Evolutionary conservation across 1,284 basidiomycete species (phyloP).

Genomic region (Cystobasidium slooffiae): DNA sequence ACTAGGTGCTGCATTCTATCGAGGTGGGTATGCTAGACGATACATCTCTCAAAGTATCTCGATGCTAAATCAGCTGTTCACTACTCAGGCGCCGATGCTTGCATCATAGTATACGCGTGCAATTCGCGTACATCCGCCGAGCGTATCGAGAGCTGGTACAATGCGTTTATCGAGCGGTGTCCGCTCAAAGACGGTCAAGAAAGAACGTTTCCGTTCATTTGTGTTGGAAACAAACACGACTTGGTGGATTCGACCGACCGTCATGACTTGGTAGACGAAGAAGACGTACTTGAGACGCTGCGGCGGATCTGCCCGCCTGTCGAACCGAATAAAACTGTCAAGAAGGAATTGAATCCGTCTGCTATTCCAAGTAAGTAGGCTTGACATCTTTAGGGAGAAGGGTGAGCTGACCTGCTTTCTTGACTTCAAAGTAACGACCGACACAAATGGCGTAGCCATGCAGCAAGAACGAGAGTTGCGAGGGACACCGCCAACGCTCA

Average conservation of each 20-base stretch:
- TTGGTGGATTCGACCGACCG: constrained; percentile 55
- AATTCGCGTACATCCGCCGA: constrained; percentile 66
- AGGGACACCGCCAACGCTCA: neutral
- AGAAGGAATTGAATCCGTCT: constrained; percentile 3
- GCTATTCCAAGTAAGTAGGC: constrained; percentile 18
- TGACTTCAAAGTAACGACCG: neutral
- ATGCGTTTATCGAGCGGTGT: constrained; percentile 68
- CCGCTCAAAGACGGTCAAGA: constrained; percentile 67
- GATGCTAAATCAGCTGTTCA: neutral
- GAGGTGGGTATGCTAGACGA: constrained; percentile 52
- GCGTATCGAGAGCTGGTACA: constrained; percentile 73
- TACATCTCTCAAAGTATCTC: neutral
- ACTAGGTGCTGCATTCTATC: constrained; percentile 75
- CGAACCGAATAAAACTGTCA: constrained; percentile 1
- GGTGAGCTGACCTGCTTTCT: neutral
- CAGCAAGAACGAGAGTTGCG: constrained; percentile 23
- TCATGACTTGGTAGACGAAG: constrained; percentile 22
- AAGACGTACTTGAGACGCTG: constrained; percentile 40
- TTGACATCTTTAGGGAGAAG: neutral
- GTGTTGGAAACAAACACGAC: constrained; percentile 81
- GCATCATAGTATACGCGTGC: constrained; percentile 76
- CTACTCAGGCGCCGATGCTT: constrained; percentile 70
- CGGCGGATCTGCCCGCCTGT: constrained; percentile 27
- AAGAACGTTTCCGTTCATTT: constrained; percentile 68
- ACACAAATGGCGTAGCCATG: neutral